These are phyloP conservation scores for Pythium oligandrum DNA, from an alignment of 352 stramenopile genomes.

Conservation along the genomic window DNA sequence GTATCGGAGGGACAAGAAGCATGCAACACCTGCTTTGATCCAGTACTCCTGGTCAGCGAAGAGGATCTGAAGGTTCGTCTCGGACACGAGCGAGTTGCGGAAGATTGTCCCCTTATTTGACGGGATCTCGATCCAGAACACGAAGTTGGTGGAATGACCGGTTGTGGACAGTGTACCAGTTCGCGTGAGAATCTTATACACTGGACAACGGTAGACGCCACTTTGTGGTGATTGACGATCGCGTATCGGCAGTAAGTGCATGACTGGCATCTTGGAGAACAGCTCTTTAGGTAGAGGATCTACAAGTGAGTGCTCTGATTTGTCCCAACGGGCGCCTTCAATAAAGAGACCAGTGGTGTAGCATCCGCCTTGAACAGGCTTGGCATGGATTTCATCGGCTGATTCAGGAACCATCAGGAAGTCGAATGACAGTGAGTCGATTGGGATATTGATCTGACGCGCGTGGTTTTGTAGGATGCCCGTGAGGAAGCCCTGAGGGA, in stretches of 20 bases:
- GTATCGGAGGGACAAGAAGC: conserved; percentile 92
- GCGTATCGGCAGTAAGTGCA: conserved; percentile 82
- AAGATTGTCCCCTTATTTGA: conserved; percentile 71
- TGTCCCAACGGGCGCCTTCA: conserved; percentile 86
- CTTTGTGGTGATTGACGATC: conserved; percentile 71
- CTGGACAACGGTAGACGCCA: conserved; percentile 90
- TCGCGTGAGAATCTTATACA: conserved; percentile 95
- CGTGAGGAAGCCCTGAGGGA: conserved; percentile 75
- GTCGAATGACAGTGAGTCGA: conserved; percentile 71
- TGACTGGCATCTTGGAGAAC: conserved; percentile 89
- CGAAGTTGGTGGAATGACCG: conserved; percentile 92
- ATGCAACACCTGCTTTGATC: conserved; percentile 95
- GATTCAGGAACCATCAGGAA: conserved; percentile 46
- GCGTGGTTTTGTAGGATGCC: conserved; percentile 81
- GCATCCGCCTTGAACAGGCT: conserved; percentile 58
- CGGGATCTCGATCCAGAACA: conserved; percentile 93
- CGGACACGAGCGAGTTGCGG: conserved; percentile 89
- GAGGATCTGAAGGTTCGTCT: conserved; percentile 90
- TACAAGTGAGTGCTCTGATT: conserved; percentile 58
- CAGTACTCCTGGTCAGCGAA: conserved; percentile 92
- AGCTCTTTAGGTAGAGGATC: conserved; percentile 91
- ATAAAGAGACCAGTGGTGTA: conserved; percentile 89
- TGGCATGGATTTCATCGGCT: conserved; percentile 28
- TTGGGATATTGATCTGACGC: conserved; percentile 65
- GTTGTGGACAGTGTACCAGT: conserved; percentile 88